Evolutionary conservation across 495 filamentous ascomycete genomes (phyloP).

Genomic region (Trichocladium uniseriatum): DNA sequence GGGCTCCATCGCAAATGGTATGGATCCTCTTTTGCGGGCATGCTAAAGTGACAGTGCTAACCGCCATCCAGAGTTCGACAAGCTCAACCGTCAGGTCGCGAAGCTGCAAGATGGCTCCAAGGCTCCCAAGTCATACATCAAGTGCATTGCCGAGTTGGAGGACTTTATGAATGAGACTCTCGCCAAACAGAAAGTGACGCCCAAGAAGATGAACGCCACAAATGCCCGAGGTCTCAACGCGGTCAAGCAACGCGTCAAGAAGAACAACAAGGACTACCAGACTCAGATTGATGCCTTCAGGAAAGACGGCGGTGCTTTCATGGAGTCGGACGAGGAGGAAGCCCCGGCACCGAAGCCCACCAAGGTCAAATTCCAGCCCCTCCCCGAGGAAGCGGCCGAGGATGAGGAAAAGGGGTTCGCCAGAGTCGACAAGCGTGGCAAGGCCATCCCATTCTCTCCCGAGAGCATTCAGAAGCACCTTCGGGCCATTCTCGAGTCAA

Average conservation of each 20-base stretch:
- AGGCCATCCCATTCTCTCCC: conserved; percentile 78
- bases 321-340: conserved; percentile 75
- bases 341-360: conserved; percentile 40
- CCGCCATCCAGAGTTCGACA: conserved; percentile 72
- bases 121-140: conserved; percentile 82
- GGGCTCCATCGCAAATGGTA: conserved; percentile 83
- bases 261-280: conserved; percentile 93
- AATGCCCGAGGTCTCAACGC: conserved; percentile 90
- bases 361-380: conserved; percentile 32
- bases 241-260: conserved; percentile 93
- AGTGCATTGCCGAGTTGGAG: conserved; percentile 86
- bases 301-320: conserved; percentile 72
- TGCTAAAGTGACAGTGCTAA: conserved; percentile 7
- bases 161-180: conserved; percentile 91
- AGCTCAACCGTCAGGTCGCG: conserved; percentile 80
- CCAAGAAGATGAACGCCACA: conserved; percentile 97
- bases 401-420: conserved; percentile 78
- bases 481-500: conserved; percentile 81
- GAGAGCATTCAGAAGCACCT: conserved; percentile 98
- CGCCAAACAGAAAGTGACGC: conserved; percentile 87
- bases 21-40: conserved; percentile 19
- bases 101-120: conserved; percentile 69
- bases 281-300: conserved; percentile 80
- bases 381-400: conserved; percentile 33
- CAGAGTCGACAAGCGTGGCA: conserved; percentile 78